phyloP scores from a whole-genome alignment of 192 early-diverging fungal genomes.

The Rhizophagus clarus region DNA sequence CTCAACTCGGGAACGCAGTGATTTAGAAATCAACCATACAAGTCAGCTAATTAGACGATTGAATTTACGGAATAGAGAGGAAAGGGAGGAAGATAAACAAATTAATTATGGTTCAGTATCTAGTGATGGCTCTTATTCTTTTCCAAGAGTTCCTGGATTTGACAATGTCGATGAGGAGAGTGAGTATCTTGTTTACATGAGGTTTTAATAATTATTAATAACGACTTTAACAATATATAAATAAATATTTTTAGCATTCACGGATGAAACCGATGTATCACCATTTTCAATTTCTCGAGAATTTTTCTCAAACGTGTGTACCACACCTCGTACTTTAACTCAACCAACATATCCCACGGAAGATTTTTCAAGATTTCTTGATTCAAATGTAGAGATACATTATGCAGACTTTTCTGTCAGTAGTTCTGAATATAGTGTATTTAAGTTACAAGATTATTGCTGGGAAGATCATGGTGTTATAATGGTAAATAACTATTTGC shows the following conservation, averaged over 20 bases:
- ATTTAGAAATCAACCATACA: neutral
- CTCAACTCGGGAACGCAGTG: neutral
- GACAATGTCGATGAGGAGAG: neutral
- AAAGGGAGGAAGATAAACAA: neutral
- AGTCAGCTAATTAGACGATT: neutral
- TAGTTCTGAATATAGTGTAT: constrained; percentile 38
- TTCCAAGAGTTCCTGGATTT: neutral
- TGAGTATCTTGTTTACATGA: neutral
- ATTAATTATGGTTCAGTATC: neutral
- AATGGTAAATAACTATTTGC: constrained; percentile 50
- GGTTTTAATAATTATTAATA: too few relatives aligned
- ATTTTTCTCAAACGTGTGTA: neutral
- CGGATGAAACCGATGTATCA: neutral
- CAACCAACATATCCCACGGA: neutral
- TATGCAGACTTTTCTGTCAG: neutral
- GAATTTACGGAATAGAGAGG: neutral
- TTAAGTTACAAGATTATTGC: constrained; percentile 53
- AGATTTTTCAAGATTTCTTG: constrained; percentile 12
- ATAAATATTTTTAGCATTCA: neutral
- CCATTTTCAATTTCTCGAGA: neutral
- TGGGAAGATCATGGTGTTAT: constrained; percentile 62
- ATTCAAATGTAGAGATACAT: neutral
- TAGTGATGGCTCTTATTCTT: neutral
- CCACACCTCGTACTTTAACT: neutral
- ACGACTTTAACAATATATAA: too few relatives aligned